Percentiles rank a stretch among this genome's conserved stretches.
phyloP scores from a whole-genome alignment of 305 asterid genomes.

The Salvia sclarea region DNA sequence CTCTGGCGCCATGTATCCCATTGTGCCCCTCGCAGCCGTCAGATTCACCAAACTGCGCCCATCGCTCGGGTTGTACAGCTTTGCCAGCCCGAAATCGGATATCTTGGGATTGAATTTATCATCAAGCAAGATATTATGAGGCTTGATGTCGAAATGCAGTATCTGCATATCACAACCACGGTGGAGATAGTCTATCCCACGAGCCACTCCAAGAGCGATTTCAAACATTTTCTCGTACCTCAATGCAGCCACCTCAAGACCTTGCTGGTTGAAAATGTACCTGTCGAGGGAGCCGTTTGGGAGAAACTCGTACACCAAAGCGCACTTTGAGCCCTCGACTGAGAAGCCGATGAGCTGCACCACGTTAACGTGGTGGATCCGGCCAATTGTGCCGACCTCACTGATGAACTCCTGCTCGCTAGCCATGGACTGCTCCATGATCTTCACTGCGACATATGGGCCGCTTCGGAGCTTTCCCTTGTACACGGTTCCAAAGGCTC shows the following conservation, averaged over 20 bases:
- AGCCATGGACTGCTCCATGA: conserved; percentile 34
- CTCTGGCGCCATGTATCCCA: conserved; percentile 51
- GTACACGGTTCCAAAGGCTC: conserved; percentile 41
- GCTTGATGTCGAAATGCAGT: conserved; percentile 48
- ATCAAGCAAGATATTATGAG: conserved; percentile 43
- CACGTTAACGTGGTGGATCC: conserved; percentile 47
- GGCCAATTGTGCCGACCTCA: conserved; percentile 50
- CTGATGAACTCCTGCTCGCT: conserved; percentile 45
- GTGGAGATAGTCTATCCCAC: conserved; percentile 47
- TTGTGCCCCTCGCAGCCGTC: conserved; percentile 44
- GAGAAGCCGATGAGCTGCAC: conserved; percentile 56
- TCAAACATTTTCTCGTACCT: conserved; percentile 41
- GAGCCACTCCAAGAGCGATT: conserved; percentile 44
- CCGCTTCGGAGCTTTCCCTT: conserved; percentile 50
- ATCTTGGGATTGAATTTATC: conserved; percentile 42
- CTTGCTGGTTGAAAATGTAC: conserved; percentile 40
- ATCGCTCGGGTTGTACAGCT: conserved; percentile 31
- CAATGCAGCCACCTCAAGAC: conserved; percentile 24
- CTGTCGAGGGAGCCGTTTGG: conserved; percentile 53
- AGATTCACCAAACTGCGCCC: conserved; percentile 18
- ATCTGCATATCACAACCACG: conserved; percentile 46
- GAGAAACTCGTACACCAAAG: conserved; percentile 46
- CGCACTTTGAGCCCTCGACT: conserved; percentile 45
- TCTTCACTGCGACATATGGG: conserved; percentile 45
- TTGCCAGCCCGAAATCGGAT: conserved; percentile 47